These are phyloP conservation scores for Chimonanthus praecox DNA, from an alignment of 164 flowering plant species.

Conservation along the genomic window DNA sequence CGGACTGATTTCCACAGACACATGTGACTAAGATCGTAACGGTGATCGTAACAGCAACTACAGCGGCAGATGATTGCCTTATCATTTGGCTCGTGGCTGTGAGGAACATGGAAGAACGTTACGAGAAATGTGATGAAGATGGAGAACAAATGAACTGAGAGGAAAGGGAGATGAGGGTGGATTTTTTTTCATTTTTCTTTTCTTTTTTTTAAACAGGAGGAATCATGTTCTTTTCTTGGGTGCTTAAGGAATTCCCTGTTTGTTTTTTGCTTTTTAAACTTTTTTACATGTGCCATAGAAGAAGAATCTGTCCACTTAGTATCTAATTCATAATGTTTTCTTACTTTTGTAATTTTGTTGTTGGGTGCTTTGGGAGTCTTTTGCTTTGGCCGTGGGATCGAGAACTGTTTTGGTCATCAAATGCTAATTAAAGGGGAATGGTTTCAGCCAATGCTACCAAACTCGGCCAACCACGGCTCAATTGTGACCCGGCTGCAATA, in stretches of 20 bases:
- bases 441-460: no score
- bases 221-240: slow-evolving; percentile 47
- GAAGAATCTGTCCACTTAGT: no score
- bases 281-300: neutral
- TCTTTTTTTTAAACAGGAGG: neutral
- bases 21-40: neutral
- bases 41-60: neutral
- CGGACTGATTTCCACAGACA: neutral
- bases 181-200: no score
- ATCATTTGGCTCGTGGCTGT: neutral
- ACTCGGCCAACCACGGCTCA: no score
- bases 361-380: no score
- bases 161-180: neutral
- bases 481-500: no score
- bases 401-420: no score
- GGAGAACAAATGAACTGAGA: neutral
- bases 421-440: no score
- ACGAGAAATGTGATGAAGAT: neutral
- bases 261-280: neutral
- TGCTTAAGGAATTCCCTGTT: slow-evolving; percentile 3
- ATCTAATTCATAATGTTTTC: no score
- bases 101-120: neutral
- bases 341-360: no score
- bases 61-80: neutral
- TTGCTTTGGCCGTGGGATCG: no score